These are phyloP conservation scores for Candida xiaguanensis DNA, from an alignment of 805 yeast species.

Conservation along the genomic window DNA sequence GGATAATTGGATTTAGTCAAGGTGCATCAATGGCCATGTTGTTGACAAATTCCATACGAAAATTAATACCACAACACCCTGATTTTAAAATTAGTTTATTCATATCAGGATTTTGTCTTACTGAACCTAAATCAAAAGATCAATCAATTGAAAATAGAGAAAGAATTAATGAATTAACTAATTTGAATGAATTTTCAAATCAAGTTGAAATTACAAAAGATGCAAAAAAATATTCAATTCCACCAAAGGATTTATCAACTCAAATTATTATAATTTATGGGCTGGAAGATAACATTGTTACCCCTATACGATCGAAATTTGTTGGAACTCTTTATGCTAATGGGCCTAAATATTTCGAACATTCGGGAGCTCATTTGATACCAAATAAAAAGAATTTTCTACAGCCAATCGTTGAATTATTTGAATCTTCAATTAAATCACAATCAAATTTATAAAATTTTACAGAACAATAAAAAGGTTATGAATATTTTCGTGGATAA, in stretches of 20 bases:
- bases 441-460: conserved; percentile 11
- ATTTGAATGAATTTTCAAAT: conserved; percentile 18
- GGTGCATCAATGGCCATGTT: conserved; percentile 39
- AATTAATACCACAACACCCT: conserved; percentile 21
- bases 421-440: conserved; percentile 10
- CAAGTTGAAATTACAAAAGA: conserved; percentile 18
- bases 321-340: conserved; percentile 18
- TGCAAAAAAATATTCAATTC: conserved; percentile 17
- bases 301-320: conserved; percentile 25
- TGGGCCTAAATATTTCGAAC: conserved; percentile 15
- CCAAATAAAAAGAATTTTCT: conserved; percentile 19
- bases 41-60: conserved; percentile 20
- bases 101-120: conserved; percentile 35
- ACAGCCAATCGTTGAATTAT: conserved; percentile 14
- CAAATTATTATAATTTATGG: conserved; percentile 29
- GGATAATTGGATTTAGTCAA: conserved; percentile 41
- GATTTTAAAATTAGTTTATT: conserved; percentile 25
- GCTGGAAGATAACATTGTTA: conserved; percentile 28
- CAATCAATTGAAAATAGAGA: conserved; percentile 12
- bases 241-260: conserved; percentile 17
- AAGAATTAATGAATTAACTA: conserved; percentile 18
- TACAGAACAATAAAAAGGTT: no score
- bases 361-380: conserved; percentile 38
- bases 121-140: conserved; percentile 18
- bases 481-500: no score